A percentile compares a stretch with the other conserved stretches of the same genome.
phyloP scores from a whole-genome alignment of 2,329 filamentous ascomycete genomes.

The Cladophialophora yegresii region DNA sequence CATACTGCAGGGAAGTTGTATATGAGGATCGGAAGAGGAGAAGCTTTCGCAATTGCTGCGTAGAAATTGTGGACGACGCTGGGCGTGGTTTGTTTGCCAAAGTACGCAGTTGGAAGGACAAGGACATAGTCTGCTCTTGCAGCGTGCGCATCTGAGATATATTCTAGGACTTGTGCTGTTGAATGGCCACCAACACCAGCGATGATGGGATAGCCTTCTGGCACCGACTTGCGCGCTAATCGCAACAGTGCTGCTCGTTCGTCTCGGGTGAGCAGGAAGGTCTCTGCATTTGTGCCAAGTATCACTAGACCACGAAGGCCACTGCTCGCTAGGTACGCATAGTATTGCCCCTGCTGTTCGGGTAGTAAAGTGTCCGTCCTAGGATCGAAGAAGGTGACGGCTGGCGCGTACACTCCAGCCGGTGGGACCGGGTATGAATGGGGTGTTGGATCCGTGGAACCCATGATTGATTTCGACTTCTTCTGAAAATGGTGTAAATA shows the following conservation, averaged over 20 bases:
- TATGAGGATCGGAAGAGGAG: conserved; percentile 61
- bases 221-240: conserved; percentile 58
- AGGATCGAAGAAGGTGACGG: conserved; percentile 58
- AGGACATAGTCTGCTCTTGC: conserved; percentile 65
- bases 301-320: conserved; percentile 57
- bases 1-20: conserved; percentile 72
- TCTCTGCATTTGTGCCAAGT: conserved; percentile 59
- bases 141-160: conserved; percentile 58
- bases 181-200: conserved; percentile 66
- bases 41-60: conserved; percentile 56
- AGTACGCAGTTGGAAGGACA: conserved; percentile 65
- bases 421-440: conserved; percentile 32
- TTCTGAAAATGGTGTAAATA: background rate
- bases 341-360: conserved; percentile 55
- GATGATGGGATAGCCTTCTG: conserved; percentile 60
- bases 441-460: conserved; percentile 23
- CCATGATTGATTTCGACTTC: conserved; percentile 17
- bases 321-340: conserved; percentile 53
- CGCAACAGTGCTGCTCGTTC: conserved; percentile 60
- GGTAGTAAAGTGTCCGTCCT: conserved; percentile 53
- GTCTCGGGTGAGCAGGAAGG: conserved; percentile 61
- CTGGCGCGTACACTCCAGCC: conserved; percentile 56
- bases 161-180: conserved; percentile 64
- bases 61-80: conserved; percentile 63
- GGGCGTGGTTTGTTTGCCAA: conserved; percentile 62